These are phyloP conservation scores for Ogataea salicorniae DNA, from an alignment of 805 yeast genomes.

Conservation along the genomic window DNA sequence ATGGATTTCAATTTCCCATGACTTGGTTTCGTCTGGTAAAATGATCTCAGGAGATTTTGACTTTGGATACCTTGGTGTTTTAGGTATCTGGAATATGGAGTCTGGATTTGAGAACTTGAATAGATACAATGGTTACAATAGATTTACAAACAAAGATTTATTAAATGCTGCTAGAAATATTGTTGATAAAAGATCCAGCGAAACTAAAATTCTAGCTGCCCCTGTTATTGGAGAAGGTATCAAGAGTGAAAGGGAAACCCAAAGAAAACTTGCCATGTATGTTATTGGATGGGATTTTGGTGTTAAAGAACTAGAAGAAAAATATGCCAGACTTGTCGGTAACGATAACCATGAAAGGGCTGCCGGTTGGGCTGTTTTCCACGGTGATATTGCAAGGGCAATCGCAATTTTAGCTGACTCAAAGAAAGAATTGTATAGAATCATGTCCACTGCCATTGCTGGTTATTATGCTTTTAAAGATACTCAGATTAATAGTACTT, in stretches of 20 bases:
- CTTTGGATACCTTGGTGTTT: conserved; percentile 81
- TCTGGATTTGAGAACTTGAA: conserved; percentile 46
- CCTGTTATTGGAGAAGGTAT: conserved; percentile 37
- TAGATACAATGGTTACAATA: conserved; percentile 34
- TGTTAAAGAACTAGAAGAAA: conserved; percentile 66
- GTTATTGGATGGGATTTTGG: conserved; percentile 91
- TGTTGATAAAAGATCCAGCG: conserved; percentile 36
- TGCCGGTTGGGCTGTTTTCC: conserved; percentile 97
- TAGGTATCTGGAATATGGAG: conserved; percentile 83
- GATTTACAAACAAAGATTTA: conserved; percentile 37
- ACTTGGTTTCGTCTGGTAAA: conserved; percentile 56
- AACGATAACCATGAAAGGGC: conserved; percentile 76
- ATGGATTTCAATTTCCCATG: conserved; percentile 76
- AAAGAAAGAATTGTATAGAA: conserved; percentile 59
- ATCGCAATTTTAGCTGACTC: conserved; percentile 75
- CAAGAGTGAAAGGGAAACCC: conserved; percentile 49
- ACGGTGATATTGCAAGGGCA: conserved; percentile 79
- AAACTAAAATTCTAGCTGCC: conserved; percentile 42
- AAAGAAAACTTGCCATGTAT: conserved; percentile 71
- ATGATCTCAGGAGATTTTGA: conserved; percentile 70
- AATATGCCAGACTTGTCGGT: conserved; percentile 49
- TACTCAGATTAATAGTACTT: conserved; percentile 58
- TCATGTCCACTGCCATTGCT: conserved; percentile 91
- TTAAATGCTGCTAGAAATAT: conserved; percentile 48
- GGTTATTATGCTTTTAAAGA: conserved; percentile 73